Evolutionary conservation across 257 asterid genomes (phyloP).

Genomic region (Salvia splendens): DNA sequence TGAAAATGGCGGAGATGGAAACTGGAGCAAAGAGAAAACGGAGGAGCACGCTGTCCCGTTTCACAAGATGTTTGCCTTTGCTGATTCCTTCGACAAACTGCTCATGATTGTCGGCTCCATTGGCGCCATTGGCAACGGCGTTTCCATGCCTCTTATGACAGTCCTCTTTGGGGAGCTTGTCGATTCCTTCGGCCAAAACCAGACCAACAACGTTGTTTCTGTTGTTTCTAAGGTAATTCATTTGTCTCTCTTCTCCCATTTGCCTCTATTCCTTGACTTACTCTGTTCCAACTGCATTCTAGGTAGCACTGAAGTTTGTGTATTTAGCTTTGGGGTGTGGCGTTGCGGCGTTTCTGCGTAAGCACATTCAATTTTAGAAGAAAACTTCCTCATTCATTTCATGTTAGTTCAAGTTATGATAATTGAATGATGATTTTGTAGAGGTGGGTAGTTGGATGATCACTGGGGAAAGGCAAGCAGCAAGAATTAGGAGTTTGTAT

Average conservation of each 20-base stretch:
- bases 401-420: too few relatives aligned
- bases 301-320: slow-evolving; percentile 64
- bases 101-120: slow-evolving; percentile 56
- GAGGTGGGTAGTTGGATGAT: slow-evolving; percentile 81
- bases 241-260: too few relatives aligned
- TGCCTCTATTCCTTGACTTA: too few relatives aligned
- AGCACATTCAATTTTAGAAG: slow-evolving; percentile 25
- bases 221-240: slow-evolving; percentile 54
- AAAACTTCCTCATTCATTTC: too few relatives aligned
- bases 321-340: slow-evolving; percentile 62
- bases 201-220: slow-evolving; percentile 34
- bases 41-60: slow-evolving; percentile 44
- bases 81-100: slow-evolving; percentile 54
- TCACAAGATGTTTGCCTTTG: slow-evolving; percentile 57
- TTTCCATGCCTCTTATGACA: slow-evolving; percentile 53
- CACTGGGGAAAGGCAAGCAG: slow-evolving; percentile 89
- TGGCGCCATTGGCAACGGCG: slow-evolving; percentile 60
- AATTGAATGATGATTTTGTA: slow-evolving; percentile 16
- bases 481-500: slow-evolving; percentile 59
- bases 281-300: not conserved
- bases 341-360: slow-evolving; percentile 64
- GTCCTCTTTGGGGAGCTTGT: slow-evolving; percentile 55
- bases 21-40: not conserved
- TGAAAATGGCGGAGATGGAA: too few relatives aligned
- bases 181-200: slow-evolving; percentile 59